phyloP scores from a whole-genome alignment of 2,329 filamentous ascomycete genomes.

The Zarea fungicola region DNA sequence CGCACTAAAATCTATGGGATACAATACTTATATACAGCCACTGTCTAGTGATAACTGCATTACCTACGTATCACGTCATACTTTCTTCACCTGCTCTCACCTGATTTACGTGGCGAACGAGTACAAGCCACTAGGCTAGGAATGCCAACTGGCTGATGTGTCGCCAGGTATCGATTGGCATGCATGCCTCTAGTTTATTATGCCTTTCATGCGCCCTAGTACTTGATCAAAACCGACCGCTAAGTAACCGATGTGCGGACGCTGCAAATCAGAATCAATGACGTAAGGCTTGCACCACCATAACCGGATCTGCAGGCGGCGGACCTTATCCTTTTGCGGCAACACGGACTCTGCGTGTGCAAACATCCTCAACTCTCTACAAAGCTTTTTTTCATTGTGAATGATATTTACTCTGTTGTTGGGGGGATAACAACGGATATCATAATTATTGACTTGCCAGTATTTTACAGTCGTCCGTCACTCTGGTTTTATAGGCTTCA shows the following conservation, averaged over 20 bases:
- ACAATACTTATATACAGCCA: conserved; percentile 3
- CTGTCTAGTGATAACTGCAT: not conserved
- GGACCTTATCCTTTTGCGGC: not conserved
- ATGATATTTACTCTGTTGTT: no score
- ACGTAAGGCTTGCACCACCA: conserved; percentile 6
- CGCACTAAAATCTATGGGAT: not conserved
- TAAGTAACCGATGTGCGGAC: not conserved
- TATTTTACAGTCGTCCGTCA: no score
- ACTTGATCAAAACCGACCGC: not conserved
- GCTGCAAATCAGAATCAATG: conserved; percentile 5
- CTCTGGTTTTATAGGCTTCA: no score
- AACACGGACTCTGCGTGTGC: not conserved
- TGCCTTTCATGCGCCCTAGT: not conserved
- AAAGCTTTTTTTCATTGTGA: no score
- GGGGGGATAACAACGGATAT: no score
- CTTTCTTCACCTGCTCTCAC: conserved; percentile 10
- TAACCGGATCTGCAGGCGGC: not conserved
- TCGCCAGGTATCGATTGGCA: conserved; percentile 1
- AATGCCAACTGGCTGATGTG: conserved; percentile 1
- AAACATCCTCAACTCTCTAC: no score
- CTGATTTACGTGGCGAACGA: conserved; percentile 10
- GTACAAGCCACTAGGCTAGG: not conserved
- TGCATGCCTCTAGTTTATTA: not conserved
- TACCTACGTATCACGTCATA: conserved; percentile 12
- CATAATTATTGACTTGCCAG: no score